Evolutionary conservation across 129 eudicot genomes (phyloP), one percentile per base, ranked within the genome.

Genomic region (Oenanthe sinensis): DNA sequence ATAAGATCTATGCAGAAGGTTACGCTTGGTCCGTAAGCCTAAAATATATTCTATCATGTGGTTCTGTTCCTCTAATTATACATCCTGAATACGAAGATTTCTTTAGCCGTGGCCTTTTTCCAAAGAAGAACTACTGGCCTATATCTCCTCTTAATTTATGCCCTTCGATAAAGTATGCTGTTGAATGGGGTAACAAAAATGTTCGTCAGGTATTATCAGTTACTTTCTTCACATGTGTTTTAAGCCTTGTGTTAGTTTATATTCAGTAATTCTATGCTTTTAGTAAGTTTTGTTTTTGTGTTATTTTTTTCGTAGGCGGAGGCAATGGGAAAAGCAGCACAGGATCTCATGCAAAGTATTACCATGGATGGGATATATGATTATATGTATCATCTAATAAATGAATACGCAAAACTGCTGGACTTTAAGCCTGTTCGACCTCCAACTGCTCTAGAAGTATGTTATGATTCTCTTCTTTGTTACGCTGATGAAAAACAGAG

Each of bases 21-120:
- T 93, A 86, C 76, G 98, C 98, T 58, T 93, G 98, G 98, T 93
- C 98, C 9, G 96, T 93, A 81, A 93, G 98, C 85, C 85, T 93
- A 83, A 93, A 93, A 78, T 93, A 93, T 44, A 93, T 93, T 42
- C 76, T 93, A 77, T 83, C 98, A 44, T 93, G 98, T 73, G 98
- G 98, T 68, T 90, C 88, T 49, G 86, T 88, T 63, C 91, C 98
- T 16, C 83, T 93, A 54, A 84, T 93, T 49, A 89, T 93, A 84
- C 74, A 87, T 75, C 98, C 92, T 58, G 49, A 87, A 8, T 90
- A 87, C 46, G 88, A 90, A 65, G 98, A 93, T 86, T 93, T 93
- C 87, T 90, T 93, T 45, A 89, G 90, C 69, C 93, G 94, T 0
- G 98, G 97, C 17, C 92, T 93, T 39, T 50, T 89, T 60, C 94